Evolutionary conservation across 164 flowering plant species (phyloP), one percentile per base, ranked within the genome.

Genomic region (Pachysandra terminalis): DNA sequence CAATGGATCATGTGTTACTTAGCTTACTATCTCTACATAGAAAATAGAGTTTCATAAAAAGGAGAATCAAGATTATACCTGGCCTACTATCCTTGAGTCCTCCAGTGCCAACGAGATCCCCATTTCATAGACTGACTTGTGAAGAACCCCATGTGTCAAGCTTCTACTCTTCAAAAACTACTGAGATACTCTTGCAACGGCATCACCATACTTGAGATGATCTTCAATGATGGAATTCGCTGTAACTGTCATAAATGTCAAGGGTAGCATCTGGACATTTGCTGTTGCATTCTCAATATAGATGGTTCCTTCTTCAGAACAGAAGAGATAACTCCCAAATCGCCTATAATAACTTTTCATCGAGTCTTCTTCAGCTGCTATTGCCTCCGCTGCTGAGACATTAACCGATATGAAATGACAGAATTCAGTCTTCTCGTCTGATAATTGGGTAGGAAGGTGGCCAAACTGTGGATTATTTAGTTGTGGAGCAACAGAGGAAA

Each of bases 311-410:
- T n/a, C n/a, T n/a, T n/a, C n/a, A n/a, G n/a, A n/a, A n/a, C n/a
- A n/a, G n/a, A n/a, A n/a, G n/a, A n/a, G n/a, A n/a, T 78, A 89
- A 75, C 69, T 84, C 55, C 97, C 97, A 66, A 87, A 86, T 0
- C 93, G 93, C 78, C 76, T 67, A 63, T 82, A 88, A 25, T 22
- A 21, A 37, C 71, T 51, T 17, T 35, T 48, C 40, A 0, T 23
- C 22, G 69, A n/a, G 8, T 54, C 68, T 27, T 32, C 80, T 10
- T 40, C 48, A 51, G n/a, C 68, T 68, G 45, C 32, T 3, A n/a
- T n/a, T n/a, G n/a, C n/a, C n/a, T 74, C 72, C 7, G 58, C 45
- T 21, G 19, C 65, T 24, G 71, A 73, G 17, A 74, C n/a, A 51
- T 45, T 56, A 57, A 48, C 66, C 66, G 64, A 19, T 5, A 85